These are phyloP conservation scores for Pleoardoris graminearum DNA, from an alignment of 2,329 filamentous ascomycete species.

Conservation along the genomic window DNA sequence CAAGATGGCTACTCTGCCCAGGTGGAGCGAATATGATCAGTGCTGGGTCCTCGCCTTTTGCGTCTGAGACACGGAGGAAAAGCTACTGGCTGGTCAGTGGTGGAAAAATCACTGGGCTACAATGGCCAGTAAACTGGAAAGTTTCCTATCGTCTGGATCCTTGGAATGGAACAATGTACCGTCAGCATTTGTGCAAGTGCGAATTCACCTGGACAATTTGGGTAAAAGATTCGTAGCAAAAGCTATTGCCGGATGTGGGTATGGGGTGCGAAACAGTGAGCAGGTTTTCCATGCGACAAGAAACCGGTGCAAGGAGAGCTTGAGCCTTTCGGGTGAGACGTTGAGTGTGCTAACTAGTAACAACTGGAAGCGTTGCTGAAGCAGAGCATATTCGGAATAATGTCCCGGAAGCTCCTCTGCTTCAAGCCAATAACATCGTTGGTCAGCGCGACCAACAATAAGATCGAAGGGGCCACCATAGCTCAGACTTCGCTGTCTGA, in stretches of 20 bases:
- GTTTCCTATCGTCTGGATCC: neutral
- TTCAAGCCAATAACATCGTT: neutral
- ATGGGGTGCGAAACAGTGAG: neutral
- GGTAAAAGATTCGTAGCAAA: constrained; percentile 2
- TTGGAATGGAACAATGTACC: constrained; percentile 3
- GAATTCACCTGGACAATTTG: neutral
- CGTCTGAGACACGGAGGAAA: constrained; percentile 7
- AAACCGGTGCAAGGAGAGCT: neutral
- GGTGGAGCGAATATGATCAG: no score
- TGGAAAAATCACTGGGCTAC: neutral
- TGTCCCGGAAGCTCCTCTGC: neutral
- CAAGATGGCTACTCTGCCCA: neutral
- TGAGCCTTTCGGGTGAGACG: neutral
- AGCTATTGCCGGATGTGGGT: constrained; percentile 9
- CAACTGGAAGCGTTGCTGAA: neutral
- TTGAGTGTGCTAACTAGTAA: no score
- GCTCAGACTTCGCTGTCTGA: no score
- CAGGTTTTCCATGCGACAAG: neutral
- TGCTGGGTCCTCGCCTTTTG: constrained; percentile 8
- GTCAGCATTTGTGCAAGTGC: neutral
- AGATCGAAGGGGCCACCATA: no score
- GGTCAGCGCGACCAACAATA: no score
- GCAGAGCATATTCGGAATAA: neutral
- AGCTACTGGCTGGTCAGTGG: neutral
- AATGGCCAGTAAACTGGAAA: neutral